Base-by-base conservation (phyloP, 495 filamentous ascomycete species). In the Hypoxylon lienhwacheense region DNA sequence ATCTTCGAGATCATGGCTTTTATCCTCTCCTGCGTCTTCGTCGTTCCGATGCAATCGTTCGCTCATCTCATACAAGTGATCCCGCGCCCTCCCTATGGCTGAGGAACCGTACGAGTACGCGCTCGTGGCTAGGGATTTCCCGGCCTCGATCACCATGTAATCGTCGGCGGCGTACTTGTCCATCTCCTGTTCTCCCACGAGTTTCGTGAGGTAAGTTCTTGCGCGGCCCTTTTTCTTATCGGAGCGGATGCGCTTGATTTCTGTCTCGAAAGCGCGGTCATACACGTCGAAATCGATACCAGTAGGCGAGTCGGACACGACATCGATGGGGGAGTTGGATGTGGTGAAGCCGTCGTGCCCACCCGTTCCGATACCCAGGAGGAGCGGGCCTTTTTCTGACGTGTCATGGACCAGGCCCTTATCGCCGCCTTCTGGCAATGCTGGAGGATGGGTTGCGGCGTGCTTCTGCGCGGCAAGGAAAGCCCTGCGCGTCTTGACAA, bases 211-310 rank as follows among this genome's bases (percentile, higher is more conserved):
- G 33, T 67, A 67, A 5, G 65, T 67, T 45, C 34, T 57, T 8
- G 65, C 55, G n/a, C 59, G 58, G 3, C 49, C 54, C 10, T 48
- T 62, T 33, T 60, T 61, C 34, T 25, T 58, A 12, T 63, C 58
- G 2, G 65, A 65, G 7, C 65, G 65, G 62, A 96, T 95, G 7
- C 86, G 81, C 45, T 87, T 81, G 7, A 95, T 79, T 74, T 96
- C 89, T 39, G 83, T 74, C 31, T 86, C 81, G 61, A 95, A 97
- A 3, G 92, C 92, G 0, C 78, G 82, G 56, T 95, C 90, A 65
- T 95, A 97, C 34, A 96, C 84, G 58, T 91, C 83, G 55, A 89
- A 86, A 34, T 92, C 88, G 4, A 86, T 86, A 5, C 83, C 85
- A 1, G 83, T 82, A 6, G 90, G 91, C 6, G 87, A 91, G 63